phyloP scores from a whole-genome alignment of 768 basidiomycete genomes.

The Hemileccinum impolitum region DNA sequence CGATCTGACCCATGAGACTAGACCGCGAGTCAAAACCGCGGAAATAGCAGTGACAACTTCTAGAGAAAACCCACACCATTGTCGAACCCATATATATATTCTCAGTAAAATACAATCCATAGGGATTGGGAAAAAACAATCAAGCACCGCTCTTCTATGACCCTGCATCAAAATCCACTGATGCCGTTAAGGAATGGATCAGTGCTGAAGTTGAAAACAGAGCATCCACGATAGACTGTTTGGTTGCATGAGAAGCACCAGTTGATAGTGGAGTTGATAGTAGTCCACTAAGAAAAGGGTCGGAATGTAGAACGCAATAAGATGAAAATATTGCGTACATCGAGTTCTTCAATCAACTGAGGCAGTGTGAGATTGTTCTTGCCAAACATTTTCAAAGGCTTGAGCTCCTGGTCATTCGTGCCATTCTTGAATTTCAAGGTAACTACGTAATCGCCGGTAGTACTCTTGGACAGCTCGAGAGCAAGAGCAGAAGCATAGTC shows the following conservation, averaged over 20 bases:
- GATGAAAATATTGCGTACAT: slow-evolving; percentile 8
- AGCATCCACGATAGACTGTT: slow-evolving; percentile 30
- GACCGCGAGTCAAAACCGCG: too few species aligned
- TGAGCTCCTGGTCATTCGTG: slow-evolving; percentile 50
- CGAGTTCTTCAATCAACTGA: slow-evolving; percentile 14
- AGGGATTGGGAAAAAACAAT: too few species aligned
- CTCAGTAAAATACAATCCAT: too few species aligned
- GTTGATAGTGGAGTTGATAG: slow-evolving; percentile 31
- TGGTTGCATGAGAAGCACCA: slow-evolving; percentile 36
- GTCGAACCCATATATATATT: too few species aligned
- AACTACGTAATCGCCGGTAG: slow-evolving; percentile 67
- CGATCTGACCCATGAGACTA: too few species aligned
- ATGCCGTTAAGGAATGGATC: slow-evolving; percentile 25
- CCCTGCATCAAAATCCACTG: slow-evolving; percentile 14
- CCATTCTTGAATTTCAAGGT: slow-evolving; percentile 85
- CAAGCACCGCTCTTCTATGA: neutral
- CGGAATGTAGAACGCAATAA: neutral
- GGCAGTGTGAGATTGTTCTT: slow-evolving; percentile 22
- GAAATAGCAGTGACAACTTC: too few species aligned
- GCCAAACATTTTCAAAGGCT: slow-evolving; percentile 67
- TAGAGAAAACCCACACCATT: too few species aligned
- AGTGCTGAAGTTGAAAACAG: slow-evolving; percentile 27
- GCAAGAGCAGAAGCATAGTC: slow-evolving; percentile 70
- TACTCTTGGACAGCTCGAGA: slow-evolving; percentile 62
- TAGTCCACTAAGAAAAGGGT: slow-evolving; percentile 14